Percentiles rank a stretch among this genome's conserved stretches.
phyloP scores from a whole-genome alignment of 768 basidiomycete genomes.

The Gymnopilus dilepis region DNA sequence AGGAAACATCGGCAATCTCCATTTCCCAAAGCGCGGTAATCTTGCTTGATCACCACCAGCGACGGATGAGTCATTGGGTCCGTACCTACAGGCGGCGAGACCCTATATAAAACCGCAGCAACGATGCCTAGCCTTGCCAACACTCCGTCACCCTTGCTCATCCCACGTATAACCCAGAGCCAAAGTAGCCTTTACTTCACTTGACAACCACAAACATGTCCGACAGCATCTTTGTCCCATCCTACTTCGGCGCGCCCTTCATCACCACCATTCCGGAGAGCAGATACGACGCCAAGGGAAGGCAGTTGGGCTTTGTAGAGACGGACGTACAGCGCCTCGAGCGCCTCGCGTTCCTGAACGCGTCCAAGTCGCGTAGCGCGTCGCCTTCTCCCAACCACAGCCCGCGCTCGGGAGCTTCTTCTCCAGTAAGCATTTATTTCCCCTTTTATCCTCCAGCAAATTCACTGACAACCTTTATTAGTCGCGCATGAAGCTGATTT shows the following conservation, averaged over 20 bases:
- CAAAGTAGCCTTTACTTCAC: neutral
- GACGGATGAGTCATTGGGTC: constrained; percentile 24
- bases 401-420: constrained; percentile 21
- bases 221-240: constrained; percentile 25
- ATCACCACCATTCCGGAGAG: constrained; percentile 31
- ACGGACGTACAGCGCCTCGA: constrained; percentile 51
- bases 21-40: constrained; percentile 1
- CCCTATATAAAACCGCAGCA: constrained; percentile 21
- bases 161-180: neutral
- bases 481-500: constrained; percentile 27
- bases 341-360: constrained; percentile 57
- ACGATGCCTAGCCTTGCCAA: constrained; percentile 11
- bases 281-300: constrained; percentile 47
- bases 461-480: constrained; percentile 9
- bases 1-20: constrained; percentile 1
- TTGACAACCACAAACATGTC: constrained; percentile 21
- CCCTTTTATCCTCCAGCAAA: neutral
- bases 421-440: constrained; percentile 27
- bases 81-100: constrained; percentile 17
- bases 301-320: constrained; percentile 51
- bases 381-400: constrained; percentile 27
- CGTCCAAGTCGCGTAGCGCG: constrained; percentile 40
- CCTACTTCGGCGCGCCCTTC: constrained; percentile 31
- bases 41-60: constrained; percentile 12
- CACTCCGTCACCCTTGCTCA: neutral